phyloP scores from a whole-genome alignment of 345 rosid species.

The Eucalyptus sp. region DNA sequence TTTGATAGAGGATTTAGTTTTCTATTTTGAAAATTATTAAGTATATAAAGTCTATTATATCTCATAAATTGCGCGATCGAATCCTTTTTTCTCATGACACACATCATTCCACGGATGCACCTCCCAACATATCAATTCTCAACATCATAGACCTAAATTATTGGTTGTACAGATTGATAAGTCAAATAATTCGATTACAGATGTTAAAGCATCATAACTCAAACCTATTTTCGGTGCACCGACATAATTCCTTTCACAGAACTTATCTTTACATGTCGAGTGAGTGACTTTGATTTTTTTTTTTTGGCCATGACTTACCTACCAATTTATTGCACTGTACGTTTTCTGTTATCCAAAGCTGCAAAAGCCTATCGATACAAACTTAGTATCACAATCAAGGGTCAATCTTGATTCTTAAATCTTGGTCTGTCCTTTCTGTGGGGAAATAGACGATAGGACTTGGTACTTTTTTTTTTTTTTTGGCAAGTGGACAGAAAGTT shows the following conservation, averaged over 20 bases:
- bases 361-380: not conserved
- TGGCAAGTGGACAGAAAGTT: not conserved
- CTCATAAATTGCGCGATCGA: not conserved
- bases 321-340: not conserved
- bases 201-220: not conserved
- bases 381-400: not conserved
- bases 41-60: rapidly evolving
- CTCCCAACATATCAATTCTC: not conserved
- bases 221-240: not conserved
- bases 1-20: not conserved
- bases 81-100: not conserved
- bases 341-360: not conserved
- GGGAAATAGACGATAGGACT: not conserved
- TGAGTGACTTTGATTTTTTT: not conserved
- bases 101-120: not conserved
- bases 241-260: not conserved
- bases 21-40: not conserved
- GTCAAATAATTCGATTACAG: not conserved
- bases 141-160: not conserved
- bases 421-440: not conserved
- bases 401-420: not conserved
- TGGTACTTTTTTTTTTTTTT: not conserved
- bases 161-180: not conserved
- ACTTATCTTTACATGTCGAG: not conserved
- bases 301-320: not conserved